Conservation (phyloP, 2,329 filamentous ascomycete species). For the Nothophoma quercina region DNA sequence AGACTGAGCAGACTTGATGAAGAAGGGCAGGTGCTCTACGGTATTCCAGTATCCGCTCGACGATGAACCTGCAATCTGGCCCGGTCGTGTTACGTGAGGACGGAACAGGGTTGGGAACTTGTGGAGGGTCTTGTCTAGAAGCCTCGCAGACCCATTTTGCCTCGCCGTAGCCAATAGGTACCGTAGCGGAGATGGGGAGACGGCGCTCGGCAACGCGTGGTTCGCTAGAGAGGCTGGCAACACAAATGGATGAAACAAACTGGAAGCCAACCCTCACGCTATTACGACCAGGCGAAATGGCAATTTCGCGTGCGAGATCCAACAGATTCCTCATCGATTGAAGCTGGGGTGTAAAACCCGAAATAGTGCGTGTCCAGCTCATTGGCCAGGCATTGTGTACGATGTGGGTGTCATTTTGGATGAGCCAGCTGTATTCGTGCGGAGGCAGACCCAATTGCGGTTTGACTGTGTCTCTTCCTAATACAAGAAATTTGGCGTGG, state of each 20-base stretch:
- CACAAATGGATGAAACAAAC: not conserved
- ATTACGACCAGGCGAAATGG: not conserved
- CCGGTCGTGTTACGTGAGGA: conserved; percentile 55
- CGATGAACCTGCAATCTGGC: conserved; percentile 62
- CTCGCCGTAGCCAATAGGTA: conserved; percentile 57
- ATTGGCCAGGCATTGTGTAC: not conserved
- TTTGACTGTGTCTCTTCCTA: not conserved
- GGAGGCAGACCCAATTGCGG: not conserved
- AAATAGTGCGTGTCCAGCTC: not conserved
- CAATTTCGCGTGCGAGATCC: not conserved
- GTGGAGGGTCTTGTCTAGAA: conserved; percentile 59
- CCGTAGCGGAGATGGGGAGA: conserved; percentile 41
- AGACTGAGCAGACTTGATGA: conserved; percentile 60
- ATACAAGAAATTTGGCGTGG: not conserved
- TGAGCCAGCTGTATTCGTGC: not conserved
- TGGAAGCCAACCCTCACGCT: not conserved
- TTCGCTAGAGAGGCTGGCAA: conserved; percentile 7
- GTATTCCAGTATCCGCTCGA: conserved; percentile 64
- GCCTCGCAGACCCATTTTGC: conserved; percentile 62
- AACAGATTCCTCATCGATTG: not conserved
- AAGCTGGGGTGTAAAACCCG: not conserved
- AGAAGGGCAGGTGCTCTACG: conserved; percentile 59
- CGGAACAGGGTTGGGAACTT: conserved; percentile 53
- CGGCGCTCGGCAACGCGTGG: conserved; percentile 49
- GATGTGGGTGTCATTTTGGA: not conserved